Evolutionary conservation across 768 basidiomycete species (phyloP).

Genomic region (Postia placenta): DNA sequence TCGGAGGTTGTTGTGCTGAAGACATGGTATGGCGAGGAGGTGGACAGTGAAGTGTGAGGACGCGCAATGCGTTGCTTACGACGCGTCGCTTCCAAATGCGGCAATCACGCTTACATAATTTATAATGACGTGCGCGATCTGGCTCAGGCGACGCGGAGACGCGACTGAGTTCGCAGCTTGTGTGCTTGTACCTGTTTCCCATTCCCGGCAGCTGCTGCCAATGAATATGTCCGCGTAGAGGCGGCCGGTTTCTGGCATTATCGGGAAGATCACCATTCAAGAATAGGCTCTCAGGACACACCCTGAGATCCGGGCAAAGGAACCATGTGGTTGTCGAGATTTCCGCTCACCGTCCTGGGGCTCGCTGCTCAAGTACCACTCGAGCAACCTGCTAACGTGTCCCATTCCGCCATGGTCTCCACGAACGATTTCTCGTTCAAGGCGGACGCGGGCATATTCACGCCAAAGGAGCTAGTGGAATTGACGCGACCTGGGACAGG

Average conservation of each 20-base stretch:
- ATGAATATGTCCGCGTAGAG: no score
- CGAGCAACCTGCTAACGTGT: constrained; percentile 14
- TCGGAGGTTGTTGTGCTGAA: constrained; percentile 48
- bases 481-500: constrained; percentile 63
- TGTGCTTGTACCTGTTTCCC: no score
- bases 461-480: constrained; percentile 65
- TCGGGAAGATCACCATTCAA: no score
- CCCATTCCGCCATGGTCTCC: constrained; percentile 6
- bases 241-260: no score
- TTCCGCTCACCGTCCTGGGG: constrained; percentile 41
- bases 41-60: not conserved
- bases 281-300: no score
- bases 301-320: no score
- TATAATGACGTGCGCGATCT: no score
- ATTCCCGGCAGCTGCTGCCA: no score
- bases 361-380: constrained; percentile 51
- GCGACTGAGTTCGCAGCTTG: no score
- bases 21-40: constrained; percentile 34
- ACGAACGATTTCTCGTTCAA: constrained; percentile 49
- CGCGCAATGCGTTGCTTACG: not conserved
- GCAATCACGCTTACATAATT: no score
- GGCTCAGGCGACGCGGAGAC: no score
- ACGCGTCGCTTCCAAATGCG: no score
- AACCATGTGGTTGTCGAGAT: constrained; percentile 45
- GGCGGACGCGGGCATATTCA: constrained; percentile 52